A percentile compares a stretch with the other conserved stretches of the same genome.
phyloP scores from a whole-genome alignment of 1,284 basidiomycete species.

The Wolfiporia cocos region DNA sequence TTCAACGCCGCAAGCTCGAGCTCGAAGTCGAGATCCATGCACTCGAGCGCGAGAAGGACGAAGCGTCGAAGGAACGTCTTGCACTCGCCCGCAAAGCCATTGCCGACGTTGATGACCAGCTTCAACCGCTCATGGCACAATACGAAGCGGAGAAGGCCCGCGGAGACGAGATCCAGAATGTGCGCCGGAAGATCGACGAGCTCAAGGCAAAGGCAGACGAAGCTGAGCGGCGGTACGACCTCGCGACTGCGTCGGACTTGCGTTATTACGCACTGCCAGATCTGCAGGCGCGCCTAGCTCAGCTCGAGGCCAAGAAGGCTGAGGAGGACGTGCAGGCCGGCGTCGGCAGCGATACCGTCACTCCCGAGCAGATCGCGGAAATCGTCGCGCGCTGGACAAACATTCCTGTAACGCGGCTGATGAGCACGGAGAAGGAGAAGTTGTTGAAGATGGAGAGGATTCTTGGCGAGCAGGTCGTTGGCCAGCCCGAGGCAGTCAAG shows the following conservation, averaged over 20 bases:
- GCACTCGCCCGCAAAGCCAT: constrained; percentile 74
- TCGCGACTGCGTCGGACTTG: constrained; percentile 85
- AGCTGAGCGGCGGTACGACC: constrained; percentile 85
- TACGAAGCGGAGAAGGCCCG: constrained; percentile 89
- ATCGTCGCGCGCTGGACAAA: constrained; percentile 88
- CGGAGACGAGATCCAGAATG: constrained; percentile 80
- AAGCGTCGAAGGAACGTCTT: constrained; percentile 87
- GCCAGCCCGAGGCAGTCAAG: constrained; percentile 85
- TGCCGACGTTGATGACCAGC: constrained; percentile 83
- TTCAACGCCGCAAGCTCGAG: constrained; percentile 91
- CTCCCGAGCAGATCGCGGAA: constrained; percentile 87
- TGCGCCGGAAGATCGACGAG: constrained; percentile 86
- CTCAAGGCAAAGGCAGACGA: constrained; percentile 91
- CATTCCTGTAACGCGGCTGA: constrained; percentile 84
- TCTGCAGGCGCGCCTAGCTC: constrained; percentile 70
- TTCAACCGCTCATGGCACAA: constrained; percentile 83
- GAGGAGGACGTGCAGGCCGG: constrained; percentile 55
- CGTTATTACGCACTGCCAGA: constrained; percentile 94
- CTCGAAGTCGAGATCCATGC: constrained; percentile 96
- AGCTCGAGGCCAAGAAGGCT: constrained; percentile 69
- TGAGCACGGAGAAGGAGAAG: constrained; percentile 91
- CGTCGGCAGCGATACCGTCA: constrained; percentile 70
- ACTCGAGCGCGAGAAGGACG: constrained; percentile 89
- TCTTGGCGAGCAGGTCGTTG: constrained; percentile 68
- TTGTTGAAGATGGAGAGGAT: constrained; percentile 75